Evolutionary conservation across 345 rosid species (phyloP), one percentile per base, ranked within the genome.

Genomic region (Aquilaria sinensis): DNA sequence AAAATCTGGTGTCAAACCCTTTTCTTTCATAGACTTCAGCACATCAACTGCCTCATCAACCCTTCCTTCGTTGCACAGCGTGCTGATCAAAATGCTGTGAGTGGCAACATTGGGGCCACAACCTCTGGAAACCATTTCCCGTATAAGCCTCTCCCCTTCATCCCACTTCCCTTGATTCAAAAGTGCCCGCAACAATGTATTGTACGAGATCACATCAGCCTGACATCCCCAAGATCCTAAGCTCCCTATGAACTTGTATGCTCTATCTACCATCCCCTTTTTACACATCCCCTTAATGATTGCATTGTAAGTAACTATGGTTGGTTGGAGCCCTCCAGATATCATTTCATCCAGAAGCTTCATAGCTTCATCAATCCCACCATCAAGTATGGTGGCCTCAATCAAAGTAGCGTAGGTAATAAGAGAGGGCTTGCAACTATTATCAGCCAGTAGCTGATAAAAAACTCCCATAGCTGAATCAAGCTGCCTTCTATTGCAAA

Each of bases 311-410:
- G 95, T 81, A 45, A 75, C 76, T 76, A 84, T 73, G 68, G 89
- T 92, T 0, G 98, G 91, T 56, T 70, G 72, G 16, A 87, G 78
- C 66, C 96, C 91, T 67, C 76, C 67, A 3, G 75, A 60, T 54
- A 87, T 60, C 98, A 92, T 89, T 67, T 89, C 96, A 65, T 92
- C 91, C 69, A 87, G 63, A 62, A 92, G 93, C 79, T 89, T 77
- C 81, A 84, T 77, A 0, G 91, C 88, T 47, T 87, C 70, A 57
- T 75, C 74, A 31, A 84, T 78, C n/a, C 86, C 84, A 14, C 96
- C 88, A n/a, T 78, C 81, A 2, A 74, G 73, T 61, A 81, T 70
- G 30, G 80, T 77, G 0, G 91, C 98, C 67, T 92, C 96, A 16
- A 92, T 87, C 83, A 92, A 74, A 63, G 83, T 89, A 1, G 96